Evolutionary conservation across 2,329 filamentous ascomycete genomes (phyloP), one percentile per base, ranked within the genome.

Genomic region (Neurospora crassa): DNA sequence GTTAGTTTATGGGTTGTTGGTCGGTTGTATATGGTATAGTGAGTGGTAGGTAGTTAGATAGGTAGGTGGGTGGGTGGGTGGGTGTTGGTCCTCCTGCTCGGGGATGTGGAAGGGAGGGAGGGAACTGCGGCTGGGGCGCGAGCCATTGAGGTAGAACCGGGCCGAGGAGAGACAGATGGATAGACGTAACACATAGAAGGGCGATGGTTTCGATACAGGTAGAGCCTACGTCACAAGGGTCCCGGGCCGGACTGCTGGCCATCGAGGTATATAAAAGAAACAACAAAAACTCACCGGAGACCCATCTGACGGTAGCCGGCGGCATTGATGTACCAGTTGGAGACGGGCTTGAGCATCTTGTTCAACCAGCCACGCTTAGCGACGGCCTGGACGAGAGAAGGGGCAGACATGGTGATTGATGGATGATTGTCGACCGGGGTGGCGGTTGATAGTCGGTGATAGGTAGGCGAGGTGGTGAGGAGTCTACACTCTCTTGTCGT

Each of bases 241-340:
- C 53, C 53, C 29, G 29, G 53, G 3, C 53, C 16, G 14, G 47
- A 63, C 20, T 7, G 53, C 53, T 63, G 53, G 53, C 53, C 53
- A 63, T 63, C 53, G 53, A 63, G 29, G 53, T 63, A 37, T 63
- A 29, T 29, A 5, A 63, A 37, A 37, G 11, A 53, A 34, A 34
- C 53, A 34, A 63, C 24, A 63, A 34, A 29, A 67, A 75, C 76
- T 73, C 91, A 97, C 94, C 87, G 92, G 84, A 97, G 87, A 79
- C 95, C 95, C 79, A 97, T 87, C 88, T 95, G 89, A 84, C 94
- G 91, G 88, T 97, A 97, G 81, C 95, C 95, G 78, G 94, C 88
- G 78, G 93, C 91, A 81, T 95, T 91, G 84, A 85, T 84, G 86
- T 98, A 98, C 93, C 93, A 97, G 79, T 90, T 88, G 83, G 94